phyloP scores from a whole-genome alignment of 768 basidiomycete genomes.

The Boletus sensibilis region DNA sequence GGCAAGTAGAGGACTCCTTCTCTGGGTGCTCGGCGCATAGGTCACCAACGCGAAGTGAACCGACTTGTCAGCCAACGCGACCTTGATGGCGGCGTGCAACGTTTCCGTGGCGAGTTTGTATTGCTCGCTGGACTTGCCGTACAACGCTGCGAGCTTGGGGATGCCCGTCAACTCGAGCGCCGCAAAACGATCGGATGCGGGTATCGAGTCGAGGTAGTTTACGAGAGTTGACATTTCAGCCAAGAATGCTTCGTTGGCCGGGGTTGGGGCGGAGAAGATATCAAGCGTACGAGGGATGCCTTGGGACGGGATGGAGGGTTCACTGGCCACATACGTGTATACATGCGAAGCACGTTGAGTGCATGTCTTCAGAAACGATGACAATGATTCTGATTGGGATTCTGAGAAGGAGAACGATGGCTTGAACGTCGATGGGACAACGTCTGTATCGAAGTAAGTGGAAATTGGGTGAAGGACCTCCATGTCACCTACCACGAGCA shows the following conservation, averaged over 20 bases:
- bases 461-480: neutral
- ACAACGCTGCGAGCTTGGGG: slow-evolving; percentile 42
- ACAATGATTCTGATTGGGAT: slow-evolving; percentile 36
- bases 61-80: slow-evolving; percentile 37
- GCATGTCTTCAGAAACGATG: slow-evolving; percentile 57
- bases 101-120: slow-evolving; percentile 47
- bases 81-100: slow-evolving; percentile 49
- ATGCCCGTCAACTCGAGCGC: slow-evolving; percentile 60
- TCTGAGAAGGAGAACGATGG: slow-evolving; percentile 47
- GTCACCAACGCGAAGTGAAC: slow-evolving; percentile 56
- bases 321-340: slow-evolving; percentile 54
- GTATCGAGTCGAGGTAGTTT: slow-evolving; percentile 46
- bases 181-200: slow-evolving; percentile 50
- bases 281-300: slow-evolving; percentile 38
- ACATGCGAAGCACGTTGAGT: slow-evolving; percentile 55
- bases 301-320: slow-evolving; percentile 32
- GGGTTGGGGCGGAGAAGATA: slow-evolving; percentile 41
- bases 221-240: slow-evolving; percentile 45
- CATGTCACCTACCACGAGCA: slow-evolving; percentile 47
- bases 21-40: slow-evolving; percentile 35
- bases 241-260: slow-evolving; percentile 39
- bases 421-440: slow-evolving; percentile 52
- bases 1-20: slow-evolving; percentile 41
- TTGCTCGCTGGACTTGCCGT: slow-evolving; percentile 54
- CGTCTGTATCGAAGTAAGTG: slow-evolving; percentile 38